A percentile compares a stretch with the other conserved stretches of the same genome.
These are phyloP conservation scores for Zygnema circumcarinatum DNA, from an alignment of 139 green algal genomes.

Conservation along the genomic window DNA sequence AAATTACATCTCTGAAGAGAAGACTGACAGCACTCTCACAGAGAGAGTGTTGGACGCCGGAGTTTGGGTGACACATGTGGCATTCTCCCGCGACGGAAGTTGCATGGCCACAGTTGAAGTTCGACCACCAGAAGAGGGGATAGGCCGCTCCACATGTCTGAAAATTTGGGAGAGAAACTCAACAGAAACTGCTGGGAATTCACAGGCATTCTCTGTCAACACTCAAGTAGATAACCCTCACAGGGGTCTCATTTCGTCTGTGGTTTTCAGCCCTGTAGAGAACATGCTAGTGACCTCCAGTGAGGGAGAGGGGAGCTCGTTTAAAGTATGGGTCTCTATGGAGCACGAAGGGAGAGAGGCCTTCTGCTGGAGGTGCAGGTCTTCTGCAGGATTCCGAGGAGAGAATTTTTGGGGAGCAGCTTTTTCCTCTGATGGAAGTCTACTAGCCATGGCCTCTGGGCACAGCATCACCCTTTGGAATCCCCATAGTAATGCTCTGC, in stretches of 20 bases:
- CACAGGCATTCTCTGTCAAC: constrained; percentile 31
- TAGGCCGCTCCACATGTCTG: constrained; percentile 28
- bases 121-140: constrained; percentile 25
- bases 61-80: constrained; percentile 45
- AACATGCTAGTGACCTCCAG: constrained; percentile 66
- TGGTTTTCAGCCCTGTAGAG: not conserved
- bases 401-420: constrained; percentile 62
- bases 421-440: constrained; percentile 76
- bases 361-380: constrained; percentile 66
- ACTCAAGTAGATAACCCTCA: constrained; percentile 51
- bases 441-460: constrained; percentile 72
- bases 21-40: no score
- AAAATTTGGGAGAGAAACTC: constrained; percentile 47
- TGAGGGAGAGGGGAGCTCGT: constrained; percentile 58
- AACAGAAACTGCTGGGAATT: not conserved
- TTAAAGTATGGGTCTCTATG: constrained; percentile 67
- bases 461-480: constrained; percentile 76
- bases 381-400: constrained; percentile 65
- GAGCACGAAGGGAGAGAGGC: not conserved
- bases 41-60: not conserved
- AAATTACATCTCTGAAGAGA: no score
- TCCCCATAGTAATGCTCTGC: constrained; percentile 55
- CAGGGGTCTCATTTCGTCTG: constrained; percentile 17
- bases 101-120: constrained; percentile 45
- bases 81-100: constrained; percentile 33